Conservation (phyloP, 1,284 basidiomycete genomes). For the Heterobasidion irregulare region DNA sequence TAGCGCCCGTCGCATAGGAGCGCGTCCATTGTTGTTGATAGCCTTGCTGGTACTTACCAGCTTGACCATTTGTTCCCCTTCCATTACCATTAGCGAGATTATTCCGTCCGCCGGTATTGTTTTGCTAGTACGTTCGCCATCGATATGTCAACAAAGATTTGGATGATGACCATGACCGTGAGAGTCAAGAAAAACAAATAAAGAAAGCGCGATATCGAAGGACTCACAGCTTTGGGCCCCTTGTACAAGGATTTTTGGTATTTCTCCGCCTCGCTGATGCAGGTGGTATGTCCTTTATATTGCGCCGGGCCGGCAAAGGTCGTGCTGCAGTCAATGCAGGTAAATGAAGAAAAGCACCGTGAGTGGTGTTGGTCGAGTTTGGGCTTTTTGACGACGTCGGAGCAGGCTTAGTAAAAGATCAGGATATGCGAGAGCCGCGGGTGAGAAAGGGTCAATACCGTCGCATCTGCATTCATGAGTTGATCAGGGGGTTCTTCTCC, state of each 20-base stretch:
- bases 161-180: too few species aligned
- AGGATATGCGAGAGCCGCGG: slow-evolving; percentile 4
- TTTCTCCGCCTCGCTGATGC: slow-evolving; percentile 86
- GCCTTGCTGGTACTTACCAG: slow-evolving; percentile 10
- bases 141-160: background rate
- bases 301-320: slow-evolving; percentile 70
- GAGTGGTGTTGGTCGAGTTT: slow-evolving; percentile 70
- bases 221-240: slow-evolving; percentile 51
- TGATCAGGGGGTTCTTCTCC: too few species aligned
- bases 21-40: slow-evolving; percentile 16
- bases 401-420: slow-evolving; percentile 42
- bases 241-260: slow-evolving; percentile 85
- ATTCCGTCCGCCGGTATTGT: background rate
- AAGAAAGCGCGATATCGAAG: background rate
- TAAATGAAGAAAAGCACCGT: slow-evolving; percentile 62
- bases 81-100: background rate
- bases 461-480: slow-evolving; percentile 31
- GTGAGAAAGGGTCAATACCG: slow-evolving; percentile 20
- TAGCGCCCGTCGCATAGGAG: slow-evolving; percentile 49
- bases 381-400: slow-evolving; percentile 86
- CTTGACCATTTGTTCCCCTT: background rate
- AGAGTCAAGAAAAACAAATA: background rate
- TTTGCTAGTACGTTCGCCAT: background rate
- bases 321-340: slow-evolving; percentile 83
- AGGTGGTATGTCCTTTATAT: slow-evolving; percentile 78